A percentile compares a stretch with the other conserved stretches of the same genome.
phyloP scores from a whole-genome alignment of 2,329 filamentous ascomycete species.

The Reticulascus tulasneorum region DNA sequence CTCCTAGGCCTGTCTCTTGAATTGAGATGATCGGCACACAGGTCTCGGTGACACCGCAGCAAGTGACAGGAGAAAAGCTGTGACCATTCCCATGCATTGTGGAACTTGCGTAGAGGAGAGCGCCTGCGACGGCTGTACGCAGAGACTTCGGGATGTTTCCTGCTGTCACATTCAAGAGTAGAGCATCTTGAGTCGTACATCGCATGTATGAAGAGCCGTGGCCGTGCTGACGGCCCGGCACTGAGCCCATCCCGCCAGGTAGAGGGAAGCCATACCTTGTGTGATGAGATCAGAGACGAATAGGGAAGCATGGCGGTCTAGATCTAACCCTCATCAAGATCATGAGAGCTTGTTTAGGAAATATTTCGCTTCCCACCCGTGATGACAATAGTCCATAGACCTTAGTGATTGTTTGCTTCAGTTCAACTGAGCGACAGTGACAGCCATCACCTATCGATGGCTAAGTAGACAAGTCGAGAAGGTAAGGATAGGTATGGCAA shows the following conservation, averaged over 20 bases:
- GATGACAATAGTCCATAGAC: neutral
- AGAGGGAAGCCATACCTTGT: too few species aligned
- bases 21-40: constrained; percentile 28
- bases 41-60: constrained; percentile 25
- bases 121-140: constrained; percentile 26
- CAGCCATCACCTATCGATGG: too few species aligned
- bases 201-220: constrained; percentile 24
- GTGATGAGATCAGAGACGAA: too few species aligned
- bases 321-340: too few species aligned
- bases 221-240: constrained; percentile 6
- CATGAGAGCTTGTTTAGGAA: constrained; percentile 13
- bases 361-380: constrained; percentile 10
- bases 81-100: constrained; percentile 15
- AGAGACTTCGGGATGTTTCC: constrained; percentile 28
- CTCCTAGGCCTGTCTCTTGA: constrained; percentile 15
- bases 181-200: constrained; percentile 23
- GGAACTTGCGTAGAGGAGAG: constrained; percentile 19
- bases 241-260: neutral
- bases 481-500: neutral
- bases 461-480: too few species aligned
- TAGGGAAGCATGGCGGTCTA: too few species aligned
- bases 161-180: constrained; percentile 24
- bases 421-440: too few species aligned
- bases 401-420: too few species aligned
- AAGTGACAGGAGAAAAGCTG: constrained; percentile 25